Base-by-base conservation (phyloP, 768 basidiomycete species). In the Naganishia randhawae region DNA sequence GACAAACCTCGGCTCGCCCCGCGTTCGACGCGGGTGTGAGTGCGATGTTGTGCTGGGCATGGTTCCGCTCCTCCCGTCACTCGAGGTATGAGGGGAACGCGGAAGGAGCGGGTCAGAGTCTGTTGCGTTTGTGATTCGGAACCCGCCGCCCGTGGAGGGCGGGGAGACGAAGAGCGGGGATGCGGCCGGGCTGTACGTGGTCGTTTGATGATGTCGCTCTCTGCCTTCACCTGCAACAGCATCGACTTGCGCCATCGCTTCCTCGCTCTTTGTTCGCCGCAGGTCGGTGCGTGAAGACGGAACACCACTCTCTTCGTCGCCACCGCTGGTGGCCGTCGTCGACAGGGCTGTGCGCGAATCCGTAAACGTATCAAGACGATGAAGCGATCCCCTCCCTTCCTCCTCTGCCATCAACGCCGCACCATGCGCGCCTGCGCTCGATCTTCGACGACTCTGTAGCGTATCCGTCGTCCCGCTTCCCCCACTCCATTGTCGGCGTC, bases 1-100 rank as follows among this genome's bases (percentile, higher is more conserved):
- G 8, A 70, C 69, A 32, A 70, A 70, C 52, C 69, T 45, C 6
- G 69, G 69, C 33, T 69, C 65, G 8, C 66, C 35, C 17, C 66
- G 37, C n/a, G 29, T 41, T 32, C 50, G 31, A 17, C 48, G 33
- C 3, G 37, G 35, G 16, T 42, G 11, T 33, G 29, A 27, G 22
- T 8, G 6, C 48, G 63, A 29, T 31, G 52, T 11, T 48, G n/a
- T 13, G 6, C 33, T 17, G 27, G 62, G 19, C 39, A 19, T 39
- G 69, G 37, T 48, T n/a, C 45, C 45, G 45, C 7, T 48, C 13
- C n/a, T n/a, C 45, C n/a, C n/a, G n/a, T n/a, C n/a, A n/a, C n/a
- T n/a, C 3, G 45, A 48, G 19, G 45, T 22, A n/a, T 48, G 45
- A 4, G n/a, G n/a, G n/a, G 45, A 48, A 48, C 45, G 45, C 4